Percentiles rank a stretch among this genome's conserved stretches.
Evolutionary conservation across 768 basidiomycete species (phyloP).

Genomic region (Cyclocybe aegerita): DNA sequence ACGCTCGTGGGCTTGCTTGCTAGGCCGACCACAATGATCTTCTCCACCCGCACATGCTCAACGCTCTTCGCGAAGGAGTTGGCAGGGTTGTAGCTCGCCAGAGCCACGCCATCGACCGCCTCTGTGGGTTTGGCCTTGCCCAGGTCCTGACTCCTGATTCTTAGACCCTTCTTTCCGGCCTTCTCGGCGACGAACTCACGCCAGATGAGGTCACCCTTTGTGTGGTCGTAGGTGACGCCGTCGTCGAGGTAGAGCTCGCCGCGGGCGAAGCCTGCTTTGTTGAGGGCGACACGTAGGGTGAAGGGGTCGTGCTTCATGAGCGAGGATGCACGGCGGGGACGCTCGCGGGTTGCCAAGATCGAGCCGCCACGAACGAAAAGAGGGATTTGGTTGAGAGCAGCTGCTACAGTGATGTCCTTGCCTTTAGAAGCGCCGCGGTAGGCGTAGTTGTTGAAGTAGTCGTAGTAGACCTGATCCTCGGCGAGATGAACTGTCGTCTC

Average conservation of each 20-base stretch:
- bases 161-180: slow-evolving; percentile 36
- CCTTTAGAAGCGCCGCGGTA: slow-evolving; percentile 69
- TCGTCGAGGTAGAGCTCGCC: slow-evolving; percentile 97
- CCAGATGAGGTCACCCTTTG: slow-evolving; percentile 82
- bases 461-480: slow-evolving; percentile 91
- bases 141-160: slow-evolving; percentile 55
- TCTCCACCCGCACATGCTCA: slow-evolving; percentile 74
- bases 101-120: slow-evolving; percentile 51
- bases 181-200: slow-evolving; percentile 66
- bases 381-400: slow-evolving; percentile 79
- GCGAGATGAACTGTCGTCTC: slow-evolving; percentile 79
- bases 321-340: slow-evolving; percentile 80
- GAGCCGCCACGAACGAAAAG: slow-evolving; percentile 89
- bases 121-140: slow-evolving; percentile 40
- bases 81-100: slow-evolving; percentile 46
- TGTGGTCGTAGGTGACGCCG: slow-evolving; percentile 78
- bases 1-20: slow-evolving; percentile 60
- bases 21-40: slow-evolving; percentile 78
- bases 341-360: slow-evolving; percentile 84
- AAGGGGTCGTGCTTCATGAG: slow-evolving; percentile 93
- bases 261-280: slow-evolving; percentile 52
- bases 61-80: slow-evolving; percentile 75
- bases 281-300: slow-evolving; percentile 83
- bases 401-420: slow-evolving; percentile 70
- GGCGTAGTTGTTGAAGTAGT: slow-evolving; percentile 76